Conservation (phyloP, 306 rosid genomes). For the Lathyrus sativus region DNA sequence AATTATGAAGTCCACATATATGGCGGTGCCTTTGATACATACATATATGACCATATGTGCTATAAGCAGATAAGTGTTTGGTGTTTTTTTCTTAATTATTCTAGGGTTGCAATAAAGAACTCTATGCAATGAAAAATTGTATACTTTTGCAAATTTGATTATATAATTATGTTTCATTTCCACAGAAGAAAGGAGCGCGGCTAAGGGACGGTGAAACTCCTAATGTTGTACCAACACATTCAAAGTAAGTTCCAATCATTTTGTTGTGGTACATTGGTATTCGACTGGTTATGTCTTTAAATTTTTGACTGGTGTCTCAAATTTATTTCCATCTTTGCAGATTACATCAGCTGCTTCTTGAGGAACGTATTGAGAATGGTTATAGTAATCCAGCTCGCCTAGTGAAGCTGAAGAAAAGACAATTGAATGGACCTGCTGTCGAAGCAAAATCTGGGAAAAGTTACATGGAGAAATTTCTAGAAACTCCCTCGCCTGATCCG, state of each 20-base stretch:
- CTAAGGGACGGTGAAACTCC: constrained; percentile 83
- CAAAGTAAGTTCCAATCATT: constrained; percentile 67
- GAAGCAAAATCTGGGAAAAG: constrained; percentile 67
- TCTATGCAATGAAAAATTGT: constrained; percentile 17
- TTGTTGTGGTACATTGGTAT: constrained; percentile 36
- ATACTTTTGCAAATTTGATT: constrained; percentile 28
- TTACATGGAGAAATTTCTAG: constrained; percentile 87
- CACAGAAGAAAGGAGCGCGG: constrained; percentile 77
- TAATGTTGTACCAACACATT: constrained; percentile 65
- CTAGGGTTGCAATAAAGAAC: constrained; percentile 8
- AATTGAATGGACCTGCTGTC: constrained; percentile 60
- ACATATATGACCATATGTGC: constrained; percentile 22
- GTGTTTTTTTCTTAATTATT: constrained; percentile 32
- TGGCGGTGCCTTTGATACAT: constrained; percentile 22
- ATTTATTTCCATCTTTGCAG: constrained; percentile 51
- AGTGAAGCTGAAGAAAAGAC: constrained; percentile 89
- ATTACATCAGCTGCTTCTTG: constrained; percentile 90
- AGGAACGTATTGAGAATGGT: constrained; percentile 83
- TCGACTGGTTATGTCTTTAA: constrained; percentile 30
- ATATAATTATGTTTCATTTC: constrained; percentile 39
- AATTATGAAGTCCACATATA: constrained; percentile 4
- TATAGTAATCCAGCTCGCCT: constrained; percentile 73
- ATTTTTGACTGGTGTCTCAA: constrained; percentile 43
- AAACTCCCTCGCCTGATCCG: constrained; percentile 66
- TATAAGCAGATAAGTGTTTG: constrained; percentile 36